Evolutionary conservation across 495 filamentous ascomycete genomes (phyloP).

Genomic region (Cenococcum geophilum): DNA sequence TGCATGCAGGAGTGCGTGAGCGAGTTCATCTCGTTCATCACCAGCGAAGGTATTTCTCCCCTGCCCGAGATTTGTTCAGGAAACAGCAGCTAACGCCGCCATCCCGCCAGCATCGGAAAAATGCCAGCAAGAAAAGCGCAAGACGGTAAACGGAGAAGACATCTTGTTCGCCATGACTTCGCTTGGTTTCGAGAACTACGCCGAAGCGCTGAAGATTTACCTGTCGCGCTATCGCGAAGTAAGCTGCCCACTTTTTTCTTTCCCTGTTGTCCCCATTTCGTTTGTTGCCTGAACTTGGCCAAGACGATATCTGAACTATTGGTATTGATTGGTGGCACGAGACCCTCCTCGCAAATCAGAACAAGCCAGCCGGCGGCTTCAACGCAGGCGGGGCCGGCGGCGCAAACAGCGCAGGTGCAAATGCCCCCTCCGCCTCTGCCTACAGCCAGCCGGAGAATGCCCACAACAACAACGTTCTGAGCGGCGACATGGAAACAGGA

Average conservation of each 20-base stretch:
- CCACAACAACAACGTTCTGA: constrained; percentile 33
- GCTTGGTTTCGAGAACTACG: constrained; percentile 97
- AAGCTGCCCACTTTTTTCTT: constrained; percentile 45
- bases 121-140: constrained; percentile 97
- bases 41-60: constrained; percentile 74
- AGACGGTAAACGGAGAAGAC: constrained; percentile 98
- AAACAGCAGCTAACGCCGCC: constrained; percentile 16
- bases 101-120: constrained; percentile 78
- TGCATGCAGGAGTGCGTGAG: constrained; percentile 99
- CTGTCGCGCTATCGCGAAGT: constrained; percentile 97
- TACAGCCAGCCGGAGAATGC: constrained; percentile 25
- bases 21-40: constrained; percentile 99
- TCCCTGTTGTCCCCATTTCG: constrained; percentile 25
- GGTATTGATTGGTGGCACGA: constrained; percentile 38
- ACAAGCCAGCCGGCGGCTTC: constrained; percentile 30
- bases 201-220: constrained; percentile 96
- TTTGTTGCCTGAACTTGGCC: constrained; percentile 27
- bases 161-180: constrained; percentile 99
- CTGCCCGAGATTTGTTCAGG: too few relatives aligned
- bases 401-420: constrained; percentile 22
- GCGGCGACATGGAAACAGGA: constrained; percentile 33
- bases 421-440: constrained; percentile 22
- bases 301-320: constrained; percentile 38
- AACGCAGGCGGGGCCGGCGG: constrained; percentile 26
- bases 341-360: constrained; percentile 40